Conservation (phyloP, 139 green algal species). For the Chlorella sorokiniana region DNA sequence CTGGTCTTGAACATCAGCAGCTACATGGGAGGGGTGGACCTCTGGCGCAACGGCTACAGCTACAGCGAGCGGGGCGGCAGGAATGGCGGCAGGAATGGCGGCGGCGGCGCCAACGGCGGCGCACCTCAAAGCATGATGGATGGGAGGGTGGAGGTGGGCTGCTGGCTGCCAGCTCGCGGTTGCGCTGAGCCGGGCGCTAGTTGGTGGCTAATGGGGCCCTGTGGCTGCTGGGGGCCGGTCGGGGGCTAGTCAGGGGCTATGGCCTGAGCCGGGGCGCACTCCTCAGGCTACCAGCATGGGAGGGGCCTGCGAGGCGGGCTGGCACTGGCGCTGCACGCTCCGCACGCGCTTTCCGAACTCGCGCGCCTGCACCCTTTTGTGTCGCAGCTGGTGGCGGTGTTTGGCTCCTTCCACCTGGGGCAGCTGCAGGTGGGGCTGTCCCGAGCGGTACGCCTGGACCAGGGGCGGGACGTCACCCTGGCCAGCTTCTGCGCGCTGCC, state of each 20-base stretch:
- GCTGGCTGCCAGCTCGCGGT: background rate
- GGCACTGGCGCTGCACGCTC: too few relatives aligned
- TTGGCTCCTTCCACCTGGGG: conserved; percentile 76
- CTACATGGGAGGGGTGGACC: conserved; percentile 67
- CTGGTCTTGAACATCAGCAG: conserved; percentile 77
- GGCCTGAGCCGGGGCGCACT: too few relatives aligned
- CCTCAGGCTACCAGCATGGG: too few relatives aligned
- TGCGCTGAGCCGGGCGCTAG: background rate
- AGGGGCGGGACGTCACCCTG: conserved; percentile 57
- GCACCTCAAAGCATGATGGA: conserved; percentile 46
- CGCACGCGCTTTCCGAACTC: too few relatives aligned
- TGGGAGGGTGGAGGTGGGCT: conserved; percentile 59
- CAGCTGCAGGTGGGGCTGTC: conserved; percentile 77
- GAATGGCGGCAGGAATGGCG: background rate
- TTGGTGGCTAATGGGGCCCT: background rate
- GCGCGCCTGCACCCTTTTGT: too few relatives aligned
- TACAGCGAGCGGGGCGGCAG: conserved; percentile 5
- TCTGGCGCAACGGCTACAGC: conserved; percentile 50
- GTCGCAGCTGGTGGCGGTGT: conserved; percentile 76
- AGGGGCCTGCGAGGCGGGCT: too few relatives aligned
- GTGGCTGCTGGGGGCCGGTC: too few relatives aligned
- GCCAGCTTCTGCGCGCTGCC: conserved; percentile 49
- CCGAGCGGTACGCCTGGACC: conserved; percentile 63
- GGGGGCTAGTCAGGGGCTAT: too few relatives aligned
- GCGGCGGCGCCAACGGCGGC: background rate